phyloP scores from a whole-genome alignment of 495 filamentous ascomycete species.

The Lasiosphaeria miniovina region DNA sequence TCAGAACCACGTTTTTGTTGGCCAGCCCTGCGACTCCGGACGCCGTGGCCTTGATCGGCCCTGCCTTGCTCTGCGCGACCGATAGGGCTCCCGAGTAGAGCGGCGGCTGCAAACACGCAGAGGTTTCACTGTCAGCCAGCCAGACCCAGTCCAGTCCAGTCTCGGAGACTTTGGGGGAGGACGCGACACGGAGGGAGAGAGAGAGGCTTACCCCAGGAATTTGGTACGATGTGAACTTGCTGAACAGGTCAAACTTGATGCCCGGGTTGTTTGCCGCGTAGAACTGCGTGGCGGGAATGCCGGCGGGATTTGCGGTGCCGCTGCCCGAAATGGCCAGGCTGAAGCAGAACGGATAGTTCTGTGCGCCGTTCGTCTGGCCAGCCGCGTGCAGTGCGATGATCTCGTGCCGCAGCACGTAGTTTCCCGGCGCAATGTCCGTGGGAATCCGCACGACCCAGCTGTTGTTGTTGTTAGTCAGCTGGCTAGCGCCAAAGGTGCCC shows the following conservation, averaged over 20 bases:
- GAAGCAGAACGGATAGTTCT: slow-evolving; percentile 78
- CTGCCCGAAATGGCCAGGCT: slow-evolving; percentile 68
- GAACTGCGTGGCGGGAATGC: slow-evolving; percentile 57
- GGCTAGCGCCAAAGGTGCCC: slow-evolving; percentile 46
- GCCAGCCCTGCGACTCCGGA: slow-evolving; percentile 1
- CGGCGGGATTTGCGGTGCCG: slow-evolving; percentile 57
- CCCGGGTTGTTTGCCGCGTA: slow-evolving; percentile 62
- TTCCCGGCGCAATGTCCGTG: slow-evolving; percentile 56
- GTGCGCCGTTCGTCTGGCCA: slow-evolving; percentile 58
- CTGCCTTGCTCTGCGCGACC: slow-evolving; percentile 23
- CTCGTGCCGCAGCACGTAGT: slow-evolving; percentile 79
- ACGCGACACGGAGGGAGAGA: not conserved
- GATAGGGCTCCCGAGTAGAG: slow-evolving; percentile 28
- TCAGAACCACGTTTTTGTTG: not conserved
- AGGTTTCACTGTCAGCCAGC: not conserved
- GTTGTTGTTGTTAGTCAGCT: slow-evolving; percentile 66
- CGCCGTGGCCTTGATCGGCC: slow-evolving; percentile 1
- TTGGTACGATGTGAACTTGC: slow-evolving; percentile 41
- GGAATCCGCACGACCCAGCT: slow-evolving; percentile 69
- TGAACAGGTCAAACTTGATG: slow-evolving; percentile 65
- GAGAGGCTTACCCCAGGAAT: slow-evolving; percentile 40
- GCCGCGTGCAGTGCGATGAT: slow-evolving; percentile 80
- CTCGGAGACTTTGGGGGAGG: not conserved
- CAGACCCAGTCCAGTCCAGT: not conserved
- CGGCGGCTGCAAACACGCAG: slow-evolving; percentile 16